Evolutionary conservation across 148 eudicot genomes (phyloP).

Genomic region (Pouteria glomerata): DNA sequence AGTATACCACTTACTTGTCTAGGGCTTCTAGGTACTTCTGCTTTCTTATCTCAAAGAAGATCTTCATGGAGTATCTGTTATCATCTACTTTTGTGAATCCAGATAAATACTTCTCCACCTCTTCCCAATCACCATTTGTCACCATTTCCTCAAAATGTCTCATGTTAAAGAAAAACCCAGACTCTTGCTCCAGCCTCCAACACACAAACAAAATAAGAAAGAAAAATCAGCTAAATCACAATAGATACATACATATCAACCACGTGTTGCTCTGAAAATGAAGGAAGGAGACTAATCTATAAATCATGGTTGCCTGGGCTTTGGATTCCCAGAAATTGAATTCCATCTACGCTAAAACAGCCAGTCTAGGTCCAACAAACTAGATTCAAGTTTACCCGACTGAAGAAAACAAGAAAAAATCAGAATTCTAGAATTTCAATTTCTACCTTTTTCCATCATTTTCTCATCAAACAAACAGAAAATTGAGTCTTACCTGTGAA

Average conservation of each 20-base stretch:
- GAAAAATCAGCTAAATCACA: not conserved
- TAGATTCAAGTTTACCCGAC: not conserved
- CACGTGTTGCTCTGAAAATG: not conserved
- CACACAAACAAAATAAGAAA: conserved; percentile 6
- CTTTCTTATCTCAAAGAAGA: conserved; percentile 94
- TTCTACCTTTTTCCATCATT: not conserved
- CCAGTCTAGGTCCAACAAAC: not conserved
- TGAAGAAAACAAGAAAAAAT: not conserved
- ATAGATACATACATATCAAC: not conserved
- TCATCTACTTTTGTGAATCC: conserved; percentile 98
- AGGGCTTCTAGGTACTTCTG: conserved; percentile 96
- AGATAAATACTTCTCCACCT: conserved; percentile 79
- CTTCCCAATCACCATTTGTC: conserved; percentile 93
- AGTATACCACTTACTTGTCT: conserved; percentile 46
- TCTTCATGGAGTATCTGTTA: conserved; percentile 93
- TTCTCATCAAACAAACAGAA: conserved; percentile 1
- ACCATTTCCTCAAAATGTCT: conserved; percentile 87
- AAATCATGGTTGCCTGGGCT: not conserved
- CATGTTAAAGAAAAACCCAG: conserved; percentile 91
- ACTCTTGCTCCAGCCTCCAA: conserved; percentile 89
- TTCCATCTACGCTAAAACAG: conserved; percentile 2
- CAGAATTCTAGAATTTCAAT: not conserved
- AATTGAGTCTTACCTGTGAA: conserved; percentile 51
- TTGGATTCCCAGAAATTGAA: not conserved
- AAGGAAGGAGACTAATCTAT: not conserved